Evolutionary conservation across 2,329 filamentous ascomycete genomes (phyloP), one percentile per base, ranked within the genome.

Genomic region (Purpureocillium lavendulum): DNA sequence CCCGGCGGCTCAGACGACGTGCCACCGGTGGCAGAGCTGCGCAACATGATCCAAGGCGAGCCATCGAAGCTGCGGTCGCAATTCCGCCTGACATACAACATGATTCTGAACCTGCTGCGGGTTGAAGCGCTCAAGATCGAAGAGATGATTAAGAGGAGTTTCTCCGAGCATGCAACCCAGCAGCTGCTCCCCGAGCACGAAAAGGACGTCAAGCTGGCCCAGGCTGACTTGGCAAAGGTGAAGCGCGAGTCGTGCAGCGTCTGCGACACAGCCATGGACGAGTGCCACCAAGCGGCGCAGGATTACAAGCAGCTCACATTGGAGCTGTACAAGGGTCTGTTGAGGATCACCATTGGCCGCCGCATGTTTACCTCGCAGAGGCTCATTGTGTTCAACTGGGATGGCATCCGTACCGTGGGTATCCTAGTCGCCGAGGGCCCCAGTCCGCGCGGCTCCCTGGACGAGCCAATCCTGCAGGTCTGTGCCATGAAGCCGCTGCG

Each of bases 131-230:
- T 98, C 48, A 97, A 96, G 67, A 97, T 98, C 51, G 92, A 98
- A 60, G 92, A 98, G 64, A 98, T 98, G 92, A 98, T 98, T 69
- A 98, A 98, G 73, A 84, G 92, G 49, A 96, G 89, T 60, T 98
- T 98, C 70, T 96, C 90, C 38, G 92, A 98, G 61, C 92, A 98
- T 62, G 90, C 90, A 17, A 97, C 90, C 0, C 92, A 98, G 57
- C 89, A 94, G 45, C 66, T 97, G 11, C 70, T 97, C 1, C 92
- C 92, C 0, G 89, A 97, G 60, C 90, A 97, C 52, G 89, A 98
- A 62, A 94, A 94, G 61, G 84, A 88, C 42, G 87, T 98, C 45
- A 88, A 90, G 58, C 51, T 95, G 3, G 94, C 89, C 0, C 89
- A 98, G 59, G 89, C 87, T 4, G 90, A 94, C 64, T 65, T 98